A percentile compares a stretch with the other conserved stretches of the same genome.
These are phyloP conservation scores for Rhodamnia argentea DNA, from an alignment of 345 rosid species.

Conservation along the genomic window DNA sequence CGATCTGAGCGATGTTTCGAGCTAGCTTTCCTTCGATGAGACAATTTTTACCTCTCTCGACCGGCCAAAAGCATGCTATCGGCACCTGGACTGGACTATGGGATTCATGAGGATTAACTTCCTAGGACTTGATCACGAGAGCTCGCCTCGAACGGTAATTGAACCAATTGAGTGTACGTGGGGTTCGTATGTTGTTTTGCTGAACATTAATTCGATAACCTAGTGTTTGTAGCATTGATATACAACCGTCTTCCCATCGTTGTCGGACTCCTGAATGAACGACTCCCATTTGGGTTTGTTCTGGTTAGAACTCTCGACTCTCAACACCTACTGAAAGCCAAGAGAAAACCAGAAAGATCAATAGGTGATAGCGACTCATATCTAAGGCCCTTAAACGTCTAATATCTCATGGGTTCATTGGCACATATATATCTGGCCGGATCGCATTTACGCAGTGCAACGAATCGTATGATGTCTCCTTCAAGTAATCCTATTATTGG, in stretches of 20 bases:
- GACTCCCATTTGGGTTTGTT: not conserved
- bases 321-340: not conserved
- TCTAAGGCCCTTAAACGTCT: not conserved
- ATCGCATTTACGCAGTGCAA: not conserved
- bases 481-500: not conserved
- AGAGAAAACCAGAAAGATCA: not conserved
- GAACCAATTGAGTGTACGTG: not conserved
- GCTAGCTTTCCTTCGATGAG: not conserved
- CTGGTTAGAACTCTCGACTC: not conserved
- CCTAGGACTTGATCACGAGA: not conserved
- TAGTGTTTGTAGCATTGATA: not conserved
- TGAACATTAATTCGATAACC: not conserved
- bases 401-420: not conserved
- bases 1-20: not conserved
- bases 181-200: not conserved
- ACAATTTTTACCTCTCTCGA: not conserved
- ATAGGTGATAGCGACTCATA: not conserved
- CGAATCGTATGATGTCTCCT: not conserved
- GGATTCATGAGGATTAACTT: not conserved
- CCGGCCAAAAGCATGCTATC: not conserved
- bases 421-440: not conserved
- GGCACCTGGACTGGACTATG: not conserved
- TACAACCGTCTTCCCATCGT: not conserved
- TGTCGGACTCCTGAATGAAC: not conserved
- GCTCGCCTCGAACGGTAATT: not conserved